Conservation (phyloP, 2,329 filamentous ascomycete species). For the Pseudogymnoascus sp. region DNA sequence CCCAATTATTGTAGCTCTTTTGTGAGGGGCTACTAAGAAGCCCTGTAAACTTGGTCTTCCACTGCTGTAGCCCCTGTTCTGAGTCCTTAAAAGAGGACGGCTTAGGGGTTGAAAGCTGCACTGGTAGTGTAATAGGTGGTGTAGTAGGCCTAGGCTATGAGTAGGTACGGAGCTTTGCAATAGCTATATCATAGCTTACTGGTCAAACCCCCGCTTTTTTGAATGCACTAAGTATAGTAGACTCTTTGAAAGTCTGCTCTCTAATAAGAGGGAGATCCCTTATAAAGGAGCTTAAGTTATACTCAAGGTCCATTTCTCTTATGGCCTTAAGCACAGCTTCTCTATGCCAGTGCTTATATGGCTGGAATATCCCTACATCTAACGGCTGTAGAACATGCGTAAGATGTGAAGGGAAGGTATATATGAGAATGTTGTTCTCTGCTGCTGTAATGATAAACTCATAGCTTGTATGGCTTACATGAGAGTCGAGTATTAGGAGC, state of each 20-base stretch:
- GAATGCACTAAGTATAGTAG: not conserved
- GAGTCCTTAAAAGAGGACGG: not conserved
- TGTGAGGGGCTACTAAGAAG: too few species aligned
- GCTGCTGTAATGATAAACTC: not conserved
- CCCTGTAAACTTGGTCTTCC: too few species aligned
- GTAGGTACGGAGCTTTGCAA: not conserved
- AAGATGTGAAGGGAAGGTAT: not conserved
- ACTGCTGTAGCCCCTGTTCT: not conserved
- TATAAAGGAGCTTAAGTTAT: not conserved
- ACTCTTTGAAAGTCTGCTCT: not conserved
- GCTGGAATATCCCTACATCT: not conserved
- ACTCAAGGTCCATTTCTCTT: not conserved
- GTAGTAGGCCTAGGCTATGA: not conserved
- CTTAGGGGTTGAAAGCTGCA: too few species aligned
- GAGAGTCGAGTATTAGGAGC: not conserved
- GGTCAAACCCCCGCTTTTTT: not conserved
- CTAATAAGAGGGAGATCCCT: too few species aligned
- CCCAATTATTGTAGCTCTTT: too few species aligned
- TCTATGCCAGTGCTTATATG: not conserved
- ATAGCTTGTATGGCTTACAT: not conserved
- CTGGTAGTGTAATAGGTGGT: not conserved
- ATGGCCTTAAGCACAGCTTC: not conserved
- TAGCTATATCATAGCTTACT: not conserved
- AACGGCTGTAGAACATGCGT: constrained; percentile 4
- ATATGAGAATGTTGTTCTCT: not conserved